These are phyloP conservation scores for Plenodomus biglobosus DNA, from an alignment of 2,329 filamentous ascomycete genomes.

Conservation along the genomic window DNA sequence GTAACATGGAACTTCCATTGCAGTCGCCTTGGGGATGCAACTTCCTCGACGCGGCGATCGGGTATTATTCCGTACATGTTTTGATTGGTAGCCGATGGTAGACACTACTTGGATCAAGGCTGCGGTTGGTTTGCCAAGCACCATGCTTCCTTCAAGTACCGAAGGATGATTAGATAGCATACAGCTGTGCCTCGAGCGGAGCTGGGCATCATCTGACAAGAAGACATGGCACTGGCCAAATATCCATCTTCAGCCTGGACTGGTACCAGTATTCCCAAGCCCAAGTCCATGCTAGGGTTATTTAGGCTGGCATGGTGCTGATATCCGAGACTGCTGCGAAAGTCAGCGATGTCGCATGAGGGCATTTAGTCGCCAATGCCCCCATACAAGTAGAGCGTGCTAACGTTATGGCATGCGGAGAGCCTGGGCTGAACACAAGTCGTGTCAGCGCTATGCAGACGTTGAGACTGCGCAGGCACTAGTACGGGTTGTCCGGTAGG, in stretches of 20 bases:
- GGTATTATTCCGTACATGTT: slow-evolving; percentile 12
- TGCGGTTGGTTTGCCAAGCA: slow-evolving; percentile 14
- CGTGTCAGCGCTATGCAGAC: not conserved
- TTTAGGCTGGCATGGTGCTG: not conserved
- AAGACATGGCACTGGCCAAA: not conserved
- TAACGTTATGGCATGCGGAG: too few relatives aligned
- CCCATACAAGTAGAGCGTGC: too few relatives aligned
- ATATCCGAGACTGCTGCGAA: slow-evolving; percentile 1
- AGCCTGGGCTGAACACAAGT: too few relatives aligned
- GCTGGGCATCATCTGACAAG: not conserved
- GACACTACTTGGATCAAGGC: slow-evolving; percentile 8
- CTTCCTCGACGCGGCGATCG: slow-evolving; percentile 14
- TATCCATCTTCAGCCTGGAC: not conserved
- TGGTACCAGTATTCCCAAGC: not conserved
- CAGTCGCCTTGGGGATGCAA: slow-evolving; percentile 16
- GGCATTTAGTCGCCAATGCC: not conserved
- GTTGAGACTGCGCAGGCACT: not conserved
- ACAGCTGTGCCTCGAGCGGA: not conserved
- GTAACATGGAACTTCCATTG: slow-evolving; percentile 10
- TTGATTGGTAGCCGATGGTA: slow-evolving; percentile 26
- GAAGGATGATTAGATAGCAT: not conserved
- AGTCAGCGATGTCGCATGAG: not conserved
- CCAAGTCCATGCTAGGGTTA: too few relatives aligned
- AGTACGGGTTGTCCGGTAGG: too few relatives aligned
- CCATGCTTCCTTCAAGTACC: slow-evolving; percentile 1